These are phyloP conservation scores for Phyllosticta citriasiana DNA, from an alignment of 2,329 filamentous ascomycete genomes.

Conservation along the genomic window DNA sequence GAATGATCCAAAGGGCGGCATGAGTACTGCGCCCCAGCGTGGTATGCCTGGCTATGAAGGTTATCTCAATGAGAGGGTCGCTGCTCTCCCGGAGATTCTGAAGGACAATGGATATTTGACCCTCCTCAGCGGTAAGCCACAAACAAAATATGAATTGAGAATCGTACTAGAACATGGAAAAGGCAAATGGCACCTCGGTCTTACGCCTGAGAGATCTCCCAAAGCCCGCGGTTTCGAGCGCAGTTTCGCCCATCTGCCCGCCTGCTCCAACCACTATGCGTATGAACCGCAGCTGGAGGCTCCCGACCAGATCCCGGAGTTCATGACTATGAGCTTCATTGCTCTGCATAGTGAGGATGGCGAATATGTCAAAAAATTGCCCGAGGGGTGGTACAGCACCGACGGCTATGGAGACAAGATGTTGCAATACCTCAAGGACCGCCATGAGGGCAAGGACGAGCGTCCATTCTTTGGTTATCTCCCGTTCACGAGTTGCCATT, in stretches of 20 bases:
- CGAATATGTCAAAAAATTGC: conserved; percentile 29
- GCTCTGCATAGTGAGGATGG: conserved; percentile 30
- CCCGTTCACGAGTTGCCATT: conserved; percentile 54
- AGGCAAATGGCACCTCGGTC: conserved; percentile 51
- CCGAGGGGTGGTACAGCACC: conserved; percentile 27
- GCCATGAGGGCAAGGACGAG: conserved; percentile 25
- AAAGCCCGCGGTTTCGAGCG: conserved; percentile 49
- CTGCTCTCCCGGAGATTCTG: conserved; percentile 47
- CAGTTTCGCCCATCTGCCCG: conserved; percentile 49
- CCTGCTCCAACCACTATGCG: conserved; percentile 40
- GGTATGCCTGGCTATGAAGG: conserved; percentile 54
- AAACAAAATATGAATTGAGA: no score
- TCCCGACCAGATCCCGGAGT: conserved; percentile 26
- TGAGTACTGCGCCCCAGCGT: conserved; percentile 44
- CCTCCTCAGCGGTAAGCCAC: conserved; percentile 41
- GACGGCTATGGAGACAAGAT: conserved; percentile 32
- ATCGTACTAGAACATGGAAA: no score
- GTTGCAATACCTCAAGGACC: conserved; percentile 27
- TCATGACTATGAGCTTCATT: conserved; percentile 34
- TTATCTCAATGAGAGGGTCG: conserved; percentile 52
- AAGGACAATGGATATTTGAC: conserved; percentile 51
- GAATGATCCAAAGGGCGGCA: conserved; percentile 42
- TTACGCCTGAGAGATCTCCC: conserved; percentile 48
- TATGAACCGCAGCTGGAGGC: conserved; percentile 38
- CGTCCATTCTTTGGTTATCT: conserved; percentile 51